Evolutionary conservation across 2,329 filamentous ascomycete genomes (phyloP), one percentile per base, ranked within the genome.

Genomic region (Mycosphaerella arachidis): DNA sequence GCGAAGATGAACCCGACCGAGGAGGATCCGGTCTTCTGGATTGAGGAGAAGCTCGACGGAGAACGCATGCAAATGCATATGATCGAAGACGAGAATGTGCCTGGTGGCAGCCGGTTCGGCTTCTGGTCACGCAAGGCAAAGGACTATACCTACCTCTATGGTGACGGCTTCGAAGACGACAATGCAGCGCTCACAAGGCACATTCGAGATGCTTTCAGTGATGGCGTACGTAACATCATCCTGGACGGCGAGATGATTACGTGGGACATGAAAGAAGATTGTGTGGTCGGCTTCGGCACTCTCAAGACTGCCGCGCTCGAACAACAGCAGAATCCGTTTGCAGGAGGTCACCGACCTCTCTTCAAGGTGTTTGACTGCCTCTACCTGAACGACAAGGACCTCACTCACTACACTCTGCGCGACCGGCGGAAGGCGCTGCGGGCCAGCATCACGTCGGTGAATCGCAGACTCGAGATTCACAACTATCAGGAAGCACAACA

Each of bases 211-310:
- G 91, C 91, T 0, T 97, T 99, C 72, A 80, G 86, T 1, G 78
- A 85, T 0, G 86, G 87, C 1, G 91, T 97, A 0, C 82, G 87
- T 16, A 97, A 90, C 70, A 82, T 96, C 65, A 96, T 99, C 53
- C 81, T 99, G 0, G 94, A 99, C 69, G 94, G 94, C 9, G 94
- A 99, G 73, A 99, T 99, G 94, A 92, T 99, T 59, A 96, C 92
- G 0, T 99, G 94, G 94, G 91, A 97, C 71, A 90, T 92, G 62
- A 85, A 88, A 48, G 81, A 89, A 53, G 89, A 96, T 76, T 89
- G 89, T 57, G 89, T 94, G 55, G 88, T 96, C 16, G 86, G 89
- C 0, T 99, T 99, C 73, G 94, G 94, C 7, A 95, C 91, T 0
- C 81, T 99, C 53, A 99, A 99, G 76, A 93, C 91, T 1, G 93